These are phyloP conservation scores for Paraphoma sp. DNA, from an alignment of 2,329 filamentous ascomycete genomes.

Conservation along the genomic window DNA sequence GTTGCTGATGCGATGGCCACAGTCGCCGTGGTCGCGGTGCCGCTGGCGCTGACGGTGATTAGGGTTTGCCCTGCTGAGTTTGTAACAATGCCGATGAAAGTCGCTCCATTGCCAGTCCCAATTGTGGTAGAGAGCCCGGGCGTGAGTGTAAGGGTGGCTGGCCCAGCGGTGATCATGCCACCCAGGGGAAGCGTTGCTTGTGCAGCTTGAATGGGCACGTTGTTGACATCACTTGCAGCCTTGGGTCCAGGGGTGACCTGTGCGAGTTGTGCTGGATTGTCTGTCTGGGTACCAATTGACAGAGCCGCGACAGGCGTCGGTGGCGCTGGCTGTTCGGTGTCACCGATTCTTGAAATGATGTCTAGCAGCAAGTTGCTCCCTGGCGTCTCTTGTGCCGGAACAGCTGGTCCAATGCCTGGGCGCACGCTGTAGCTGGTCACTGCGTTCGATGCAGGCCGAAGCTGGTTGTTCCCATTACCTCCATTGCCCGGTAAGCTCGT, in stretches of 20 bases:
- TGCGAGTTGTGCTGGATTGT: neutral
- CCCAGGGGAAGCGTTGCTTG: conserved; percentile 8
- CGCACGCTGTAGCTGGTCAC: neutral
- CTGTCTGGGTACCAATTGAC: neutral
- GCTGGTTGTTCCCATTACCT: neutral
- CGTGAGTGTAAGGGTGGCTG: conserved; percentile 29
- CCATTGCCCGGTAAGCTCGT: neutral
- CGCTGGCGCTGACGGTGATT: conserved; percentile 35
- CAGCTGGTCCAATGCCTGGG: neutral
- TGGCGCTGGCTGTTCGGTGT: conserved; percentile 11
- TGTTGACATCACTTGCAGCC: conserved; percentile 1
- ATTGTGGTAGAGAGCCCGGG: conserved; percentile 36
- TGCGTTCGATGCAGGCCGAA: neutral
- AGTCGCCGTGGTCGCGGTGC: conserved; percentile 33
- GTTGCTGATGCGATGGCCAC: conserved; percentile 26
- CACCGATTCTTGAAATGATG: conserved; percentile 23
- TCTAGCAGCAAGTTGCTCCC: conserved; percentile 19
- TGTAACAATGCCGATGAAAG: conserved; percentile 31
- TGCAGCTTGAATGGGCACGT: neutral
- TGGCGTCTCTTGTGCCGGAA: conserved; percentile 4
- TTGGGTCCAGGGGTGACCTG: conserved; percentile 1
- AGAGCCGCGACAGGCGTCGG: conserved; percentile 3
- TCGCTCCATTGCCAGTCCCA: conserved; percentile 23
- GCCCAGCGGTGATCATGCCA: conserved; percentile 21
- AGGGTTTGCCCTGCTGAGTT: conserved; percentile 31